Evolutionary conservation across 805 yeast genomes (phyloP).

Genomic region (Sugiyamaella smithiae): DNA sequence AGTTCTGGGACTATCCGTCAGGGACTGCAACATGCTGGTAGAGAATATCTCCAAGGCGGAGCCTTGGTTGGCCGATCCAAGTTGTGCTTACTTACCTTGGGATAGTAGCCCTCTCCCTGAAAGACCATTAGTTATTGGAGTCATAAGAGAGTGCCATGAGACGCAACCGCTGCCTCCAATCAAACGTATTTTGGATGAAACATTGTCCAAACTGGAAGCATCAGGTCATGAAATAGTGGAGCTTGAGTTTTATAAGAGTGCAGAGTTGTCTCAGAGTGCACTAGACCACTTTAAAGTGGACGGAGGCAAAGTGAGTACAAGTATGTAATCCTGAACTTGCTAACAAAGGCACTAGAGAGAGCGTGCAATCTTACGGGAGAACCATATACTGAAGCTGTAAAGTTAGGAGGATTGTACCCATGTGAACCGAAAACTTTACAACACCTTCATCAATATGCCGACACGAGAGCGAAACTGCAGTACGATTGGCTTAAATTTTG

Average conservation of each 20-base stretch:
- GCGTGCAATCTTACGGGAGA: neutral
- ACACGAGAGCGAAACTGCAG: slow-evolving; percentile 1
- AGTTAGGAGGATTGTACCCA: neutral
- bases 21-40: slow-evolving; percentile 71
- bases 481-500: slow-evolving; percentile 2
- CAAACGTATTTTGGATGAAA: slow-evolving; percentile 41
- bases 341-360: slow-evolving; percentile 3
- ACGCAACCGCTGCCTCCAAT: slow-evolving; percentile 32
- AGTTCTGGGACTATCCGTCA: slow-evolving; percentile 60
- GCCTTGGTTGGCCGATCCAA: slow-evolving; percentile 23
- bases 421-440: neutral
- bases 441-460: neutral
- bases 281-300: slow-evolving; percentile 3
- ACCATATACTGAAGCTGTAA: slow-evolving; percentile 2
- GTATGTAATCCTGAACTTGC: neutral
- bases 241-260: slow-evolving; percentile 17
- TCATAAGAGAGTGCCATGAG: slow-evolving; percentile 7
- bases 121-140: slow-evolving; percentile 44
- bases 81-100: slow-evolving; percentile 7
- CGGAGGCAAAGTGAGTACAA: neutral
- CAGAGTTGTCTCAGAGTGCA: neutral
- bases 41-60: slow-evolving; percentile 30
- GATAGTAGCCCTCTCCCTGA: slow-evolving; percentile 32
- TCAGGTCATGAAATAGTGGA: slow-evolving; percentile 24
- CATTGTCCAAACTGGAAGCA: slow-evolving; percentile 27